Conservation (phyloP, 139 green algal genomes). For the Chlamydomonas eustigma region DNA sequence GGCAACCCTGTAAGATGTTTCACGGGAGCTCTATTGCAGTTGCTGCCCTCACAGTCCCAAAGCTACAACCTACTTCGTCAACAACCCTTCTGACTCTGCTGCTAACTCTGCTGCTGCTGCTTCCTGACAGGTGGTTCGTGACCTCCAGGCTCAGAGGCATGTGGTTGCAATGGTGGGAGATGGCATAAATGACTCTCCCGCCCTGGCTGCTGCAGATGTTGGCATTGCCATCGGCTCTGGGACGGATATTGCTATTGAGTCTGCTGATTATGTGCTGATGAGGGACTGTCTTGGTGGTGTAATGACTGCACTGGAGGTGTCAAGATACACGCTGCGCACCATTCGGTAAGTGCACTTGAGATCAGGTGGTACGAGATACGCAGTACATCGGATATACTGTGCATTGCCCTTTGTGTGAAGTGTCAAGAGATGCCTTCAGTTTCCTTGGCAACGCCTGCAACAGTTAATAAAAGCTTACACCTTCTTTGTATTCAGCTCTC, state of each 20-base stretch:
- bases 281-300: slow-evolving; percentile 66
- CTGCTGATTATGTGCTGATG: slow-evolving; percentile 66
- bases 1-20: too few species aligned
- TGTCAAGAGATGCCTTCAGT: background rate
- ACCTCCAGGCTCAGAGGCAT: slow-evolving; percentile 46
- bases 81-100: too few species aligned
- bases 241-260: slow-evolving; percentile 70
- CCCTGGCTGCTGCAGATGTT: slow-evolving; percentile 87
- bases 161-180: slow-evolving; percentile 97
- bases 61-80: too few species aligned
- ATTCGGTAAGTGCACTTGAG: slow-evolving; percentile 45
- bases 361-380: background rate
- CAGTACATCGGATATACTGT: background rate
- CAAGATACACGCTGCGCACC: slow-evolving; percentile 63
- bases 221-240: slow-evolving; percentile 88
- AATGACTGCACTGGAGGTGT: slow-evolving; percentile 82
- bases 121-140: slow-evolving; percentile 8
- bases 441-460: too few species aligned
- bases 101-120: background rate
- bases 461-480: too few species aligned
- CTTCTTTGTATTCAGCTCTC: background rate
- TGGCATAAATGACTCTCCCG: slow-evolving; percentile 95
- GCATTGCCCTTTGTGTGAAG: background rate
- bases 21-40: background rate
- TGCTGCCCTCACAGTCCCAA: background rate